Percentiles rank a stretch among this genome's conserved stretches.
phyloP scores from a whole-genome alignment of 495 filamentous ascomycete genomes.

The Physcia stellaris region DNA sequence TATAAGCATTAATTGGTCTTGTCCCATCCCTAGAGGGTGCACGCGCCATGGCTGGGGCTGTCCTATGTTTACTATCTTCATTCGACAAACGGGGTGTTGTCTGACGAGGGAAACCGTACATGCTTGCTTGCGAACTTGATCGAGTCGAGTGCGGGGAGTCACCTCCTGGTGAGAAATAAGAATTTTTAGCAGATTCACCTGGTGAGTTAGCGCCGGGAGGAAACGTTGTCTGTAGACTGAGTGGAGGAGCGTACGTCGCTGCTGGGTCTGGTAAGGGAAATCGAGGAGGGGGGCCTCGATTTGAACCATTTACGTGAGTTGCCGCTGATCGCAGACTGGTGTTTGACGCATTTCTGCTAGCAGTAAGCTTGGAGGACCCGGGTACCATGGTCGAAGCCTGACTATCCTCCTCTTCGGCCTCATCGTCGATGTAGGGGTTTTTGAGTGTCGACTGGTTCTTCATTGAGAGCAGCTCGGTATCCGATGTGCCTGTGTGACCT shows the following conservation, averaged over 20 bases:
- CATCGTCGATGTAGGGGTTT: constrained; percentile 69
- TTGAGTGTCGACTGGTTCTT: constrained; percentile 44
- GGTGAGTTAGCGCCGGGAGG: constrained; percentile 33
- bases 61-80: constrained; percentile 68
- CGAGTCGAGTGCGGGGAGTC: constrained; percentile 76
- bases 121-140: constrained; percentile 59
- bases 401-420: constrained; percentile 65
- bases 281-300: constrained; percentile 44
- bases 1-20: constrained; percentile 42
- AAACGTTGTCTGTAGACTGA: constrained; percentile 62
- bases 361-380: constrained; percentile 31
- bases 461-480: constrained; percentile 74
- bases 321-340: constrained; percentile 70
- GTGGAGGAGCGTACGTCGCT: constrained; percentile 27
- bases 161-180: constrained; percentile 80
- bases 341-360: constrained; percentile 68
- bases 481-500: constrained; percentile 43
- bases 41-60: constrained; percentile 73
- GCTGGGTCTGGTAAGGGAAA: constrained; percentile 47
- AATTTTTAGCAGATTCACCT: constrained; percentile 43
- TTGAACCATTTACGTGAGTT: constrained; percentile 56
- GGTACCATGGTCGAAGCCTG: constrained; percentile 23
- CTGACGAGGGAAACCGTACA: constrained; percentile 57
- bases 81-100: constrained; percentile 42
- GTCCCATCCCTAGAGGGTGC: constrained; percentile 65